phyloP scores from a whole-genome alignment of 202 grass and related monocot species.

The Setaria italica region DNA sequence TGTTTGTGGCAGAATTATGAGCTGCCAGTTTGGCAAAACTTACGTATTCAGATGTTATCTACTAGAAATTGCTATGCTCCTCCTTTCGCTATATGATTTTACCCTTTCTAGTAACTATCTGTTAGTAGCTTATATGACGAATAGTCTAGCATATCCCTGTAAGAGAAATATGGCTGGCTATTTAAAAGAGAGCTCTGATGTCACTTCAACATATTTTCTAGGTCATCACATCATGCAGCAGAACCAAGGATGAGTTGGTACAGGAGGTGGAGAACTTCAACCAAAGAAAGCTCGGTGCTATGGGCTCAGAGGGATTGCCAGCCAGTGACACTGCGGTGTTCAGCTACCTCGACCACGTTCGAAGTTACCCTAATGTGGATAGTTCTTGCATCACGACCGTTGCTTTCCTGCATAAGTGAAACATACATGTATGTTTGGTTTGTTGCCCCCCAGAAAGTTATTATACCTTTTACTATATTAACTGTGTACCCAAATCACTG shows the following conservation, averaged over 20 bases:
- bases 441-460: neutral
- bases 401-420: slow-evolving; percentile 71
- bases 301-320: slow-evolving; percentile 39
- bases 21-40: slow-evolving; percentile 8
- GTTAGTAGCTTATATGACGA: slow-evolving; percentile 13
- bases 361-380: slow-evolving; percentile 64
- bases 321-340: slow-evolving; percentile 48
- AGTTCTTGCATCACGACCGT: slow-evolving; percentile 65
- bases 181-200: slow-evolving; percentile 17
- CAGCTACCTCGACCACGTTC: slow-evolving; percentile 82
- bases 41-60: neutral
- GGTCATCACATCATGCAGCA: slow-evolving; percentile 88
- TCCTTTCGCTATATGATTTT: neutral
- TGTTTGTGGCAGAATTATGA: slow-evolving; percentile 7
- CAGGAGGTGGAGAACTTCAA: slow-evolving; percentile 86
- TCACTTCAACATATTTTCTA: slow-evolving; percentile 29
- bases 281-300: slow-evolving; percentile 61
- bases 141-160: neutral
- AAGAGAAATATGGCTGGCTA: neutral
- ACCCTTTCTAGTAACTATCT: neutral
- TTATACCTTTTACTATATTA: slow-evolving; percentile 45
- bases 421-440: slow-evolving; percentile 33
- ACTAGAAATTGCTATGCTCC: slow-evolving; percentile 3
- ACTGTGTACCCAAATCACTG: slow-evolving; percentile 43
- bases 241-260: slow-evolving; percentile 84